A percentile compares a stretch with the other conserved stretches of the same genome.
Evolutionary conservation across 805 yeast species (phyloP).

Genomic region (Suhomyces kilbournensis): DNA sequence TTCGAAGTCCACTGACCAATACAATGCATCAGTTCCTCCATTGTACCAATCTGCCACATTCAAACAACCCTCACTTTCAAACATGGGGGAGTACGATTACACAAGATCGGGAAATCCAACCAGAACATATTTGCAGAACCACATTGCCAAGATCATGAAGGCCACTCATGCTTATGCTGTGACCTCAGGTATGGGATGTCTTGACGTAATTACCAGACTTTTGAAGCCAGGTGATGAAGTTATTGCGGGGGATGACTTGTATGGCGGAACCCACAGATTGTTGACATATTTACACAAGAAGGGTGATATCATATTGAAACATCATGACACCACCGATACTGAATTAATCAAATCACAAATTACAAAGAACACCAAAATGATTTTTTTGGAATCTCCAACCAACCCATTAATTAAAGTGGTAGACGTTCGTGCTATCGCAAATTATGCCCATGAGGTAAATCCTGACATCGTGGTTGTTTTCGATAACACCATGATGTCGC

Average conservation of each 20-base stretch:
- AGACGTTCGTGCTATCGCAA: constrained; percentile 67
- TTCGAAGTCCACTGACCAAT: constrained; percentile 59
- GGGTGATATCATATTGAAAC: constrained; percentile 64
- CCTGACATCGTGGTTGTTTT: constrained; percentile 76
- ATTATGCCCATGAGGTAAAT: constrained; percentile 61
- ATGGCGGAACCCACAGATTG: constrained; percentile 90
- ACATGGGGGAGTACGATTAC: constrained; percentile 72
- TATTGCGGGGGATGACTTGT: constrained; percentile 90
- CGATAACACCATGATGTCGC: constrained; percentile 97
- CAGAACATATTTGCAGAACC: constrained; percentile 73
- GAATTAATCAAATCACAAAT: constrained; percentile 58
- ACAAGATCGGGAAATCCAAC: constrained; percentile 96
- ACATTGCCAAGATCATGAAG: constrained; percentile 72
- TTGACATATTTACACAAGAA: constrained; percentile 66
- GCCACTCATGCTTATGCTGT: constrained; percentile 80
- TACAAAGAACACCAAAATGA: constrained; percentile 61
- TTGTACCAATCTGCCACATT: constrained; percentile 93
- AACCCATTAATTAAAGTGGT: constrained; percentile 89
- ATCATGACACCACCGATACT: constrained; percentile 78
- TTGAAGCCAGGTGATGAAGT: constrained; percentile 84
- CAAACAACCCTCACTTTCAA: constrained; percentile 68
- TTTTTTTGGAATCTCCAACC: constrained; percentile 88
- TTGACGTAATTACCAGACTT: constrained; percentile 77
- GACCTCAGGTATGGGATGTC: constrained; percentile 88
- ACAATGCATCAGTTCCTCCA: constrained; percentile 82